Percentiles rank a stretch among this genome's conserved stretches.
These are phyloP conservation scores for Cichorium intybus DNA, from an alignment of 140 eudicot genomes.

Conservation along the genomic window DNA sequence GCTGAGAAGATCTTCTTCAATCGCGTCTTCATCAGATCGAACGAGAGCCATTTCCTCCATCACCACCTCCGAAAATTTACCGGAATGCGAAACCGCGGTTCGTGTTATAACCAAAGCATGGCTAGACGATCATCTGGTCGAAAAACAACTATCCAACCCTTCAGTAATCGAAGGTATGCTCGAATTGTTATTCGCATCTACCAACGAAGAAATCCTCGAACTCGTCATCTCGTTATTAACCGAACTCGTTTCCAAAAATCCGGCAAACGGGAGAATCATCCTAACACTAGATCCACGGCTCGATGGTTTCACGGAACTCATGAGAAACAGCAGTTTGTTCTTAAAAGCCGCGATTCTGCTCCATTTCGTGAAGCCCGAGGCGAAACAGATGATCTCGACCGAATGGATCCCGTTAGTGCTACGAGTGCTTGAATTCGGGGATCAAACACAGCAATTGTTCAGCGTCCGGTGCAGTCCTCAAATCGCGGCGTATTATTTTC, in stretches of 20 bases:
- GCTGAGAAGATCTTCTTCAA: constrained; percentile 6
- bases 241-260: constrained; percentile 49
- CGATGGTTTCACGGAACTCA: constrained; percentile 41
- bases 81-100: constrained; percentile 65
- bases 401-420: constrained; percentile 79
- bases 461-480: constrained; percentile 59
- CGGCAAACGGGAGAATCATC: constrained; percentile 35
- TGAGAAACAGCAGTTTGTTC: constrained; percentile 63
- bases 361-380: constrained; percentile 57
- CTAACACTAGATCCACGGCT: constrained; percentile 61
- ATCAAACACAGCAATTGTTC: constrained; percentile 60
- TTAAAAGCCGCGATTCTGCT: constrained; percentile 73
- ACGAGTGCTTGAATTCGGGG: constrained; percentile 78
- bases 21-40: constrained; percentile 32
- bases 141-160: constrained; percentile 35
- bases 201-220: constrained; percentile 65
- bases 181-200: constrained; percentile 61
- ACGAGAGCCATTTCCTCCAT: constrained; percentile 45
- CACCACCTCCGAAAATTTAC: constrained; percentile 50
- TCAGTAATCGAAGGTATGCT: constrained; percentile 65
- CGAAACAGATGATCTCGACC: constrained; percentile 56
- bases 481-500: constrained; percentile 70
- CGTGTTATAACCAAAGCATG: constrained; percentile 60
- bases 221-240: constrained; percentile 64
- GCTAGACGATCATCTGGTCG: constrained; percentile 46